Evolutionary conservation across 225 moss, liverwort and hornwort genomes (phyloP), one percentile per base, ranked within the genome.

Genomic region (Polytrichum formosum): DNA sequence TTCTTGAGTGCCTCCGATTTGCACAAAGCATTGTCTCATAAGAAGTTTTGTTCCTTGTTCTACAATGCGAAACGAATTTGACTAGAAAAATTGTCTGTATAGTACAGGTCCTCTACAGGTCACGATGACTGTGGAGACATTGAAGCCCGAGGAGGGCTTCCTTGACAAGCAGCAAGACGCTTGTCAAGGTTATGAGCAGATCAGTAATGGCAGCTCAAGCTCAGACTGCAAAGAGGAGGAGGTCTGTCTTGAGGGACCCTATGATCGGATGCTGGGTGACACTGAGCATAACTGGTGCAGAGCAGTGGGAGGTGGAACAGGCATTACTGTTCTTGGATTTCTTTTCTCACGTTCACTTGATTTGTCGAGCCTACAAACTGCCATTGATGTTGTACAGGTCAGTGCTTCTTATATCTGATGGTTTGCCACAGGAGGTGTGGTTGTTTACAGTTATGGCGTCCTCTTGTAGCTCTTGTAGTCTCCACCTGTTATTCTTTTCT

Each of bases 201-300:
- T 55, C 71, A 18, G 46, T 65, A 67, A 53, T 79, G 79, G 53
- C 55, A 84, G 29, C 79, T 65, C 78, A 70, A 68, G 25, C 22
- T 33, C 71, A 59, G 35, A 72, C 61, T 75, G 65, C 25, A 67
- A 72, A 58, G 81, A 76, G 18, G 77, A 76, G 64, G 84, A 82
- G 72, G 55, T 78, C 56, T 18, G 55, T 72, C 86, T 94, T 54
- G 86, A 84, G 56, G 92, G 91, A 30, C 83, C 91, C 1, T 84
- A 91, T 70, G 90, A 92, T 30, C 83, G 94, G 61, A 68, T 85
- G 75, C 84, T 92, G 13, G 98, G 98, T 28, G 85, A 92, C 37
- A 98, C 98, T 21, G 98, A 98, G 84, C 92, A 94, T 56, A 98
- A 94, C 72, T 98, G 98, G 98, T 98, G 94, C 80, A 84, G 92